Conservation (phyloP, 495 filamentous ascomycete genomes). For the Penicillium paradoxum region DNA sequence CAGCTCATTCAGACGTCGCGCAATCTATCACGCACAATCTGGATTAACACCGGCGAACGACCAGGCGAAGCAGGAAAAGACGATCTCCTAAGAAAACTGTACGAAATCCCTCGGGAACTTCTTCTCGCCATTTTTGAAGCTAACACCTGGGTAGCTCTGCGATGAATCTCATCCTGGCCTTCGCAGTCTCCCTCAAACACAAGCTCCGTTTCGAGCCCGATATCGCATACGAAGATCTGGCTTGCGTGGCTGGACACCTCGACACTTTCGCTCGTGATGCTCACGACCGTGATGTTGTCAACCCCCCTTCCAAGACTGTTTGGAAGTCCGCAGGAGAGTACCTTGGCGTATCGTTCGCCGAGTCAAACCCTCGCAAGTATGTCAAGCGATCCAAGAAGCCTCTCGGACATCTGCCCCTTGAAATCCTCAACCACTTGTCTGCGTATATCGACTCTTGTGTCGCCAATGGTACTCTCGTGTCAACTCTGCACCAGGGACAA, state of each 20-base stretch:
- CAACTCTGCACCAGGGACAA: conserved; percentile 43
- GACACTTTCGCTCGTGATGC: conserved; percentile 63
- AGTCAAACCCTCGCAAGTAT: conserved; percentile 67
- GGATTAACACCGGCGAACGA: conserved; percentile 68
- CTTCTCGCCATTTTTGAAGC: neutral
- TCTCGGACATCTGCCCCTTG: conserved; percentile 71
- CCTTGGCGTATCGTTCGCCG: conserved; percentile 64
- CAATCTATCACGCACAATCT: conserved; percentile 70
- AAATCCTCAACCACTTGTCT: conserved; percentile 69
- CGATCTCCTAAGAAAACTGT: conserved; percentile 68
- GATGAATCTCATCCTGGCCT: conserved; percentile 78
- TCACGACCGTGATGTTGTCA: conserved; percentile 44
- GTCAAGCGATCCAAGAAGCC: conserved; percentile 60
- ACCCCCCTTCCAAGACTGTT: conserved; percentile 39
- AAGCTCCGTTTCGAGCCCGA: conserved; percentile 86
- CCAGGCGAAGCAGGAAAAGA: conserved; percentile 57
- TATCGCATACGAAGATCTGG: conserved; percentile 63
- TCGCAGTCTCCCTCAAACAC: conserved; percentile 72
- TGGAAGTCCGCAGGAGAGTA: conserved; percentile 65
- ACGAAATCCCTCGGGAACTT: conserved; percentile 8
- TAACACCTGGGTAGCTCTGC: conserved; percentile 49
- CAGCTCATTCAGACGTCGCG: conserved; percentile 66
- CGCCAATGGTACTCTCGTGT: conserved; percentile 50
- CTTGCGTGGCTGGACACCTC: conserved; percentile 38
- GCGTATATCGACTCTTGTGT: conserved; percentile 57